Evolutionary conservation across 257 asterid species (phyloP), one percentile per base, ranked within the genome.

Genomic region (Buddleja alternifolia): DNA sequence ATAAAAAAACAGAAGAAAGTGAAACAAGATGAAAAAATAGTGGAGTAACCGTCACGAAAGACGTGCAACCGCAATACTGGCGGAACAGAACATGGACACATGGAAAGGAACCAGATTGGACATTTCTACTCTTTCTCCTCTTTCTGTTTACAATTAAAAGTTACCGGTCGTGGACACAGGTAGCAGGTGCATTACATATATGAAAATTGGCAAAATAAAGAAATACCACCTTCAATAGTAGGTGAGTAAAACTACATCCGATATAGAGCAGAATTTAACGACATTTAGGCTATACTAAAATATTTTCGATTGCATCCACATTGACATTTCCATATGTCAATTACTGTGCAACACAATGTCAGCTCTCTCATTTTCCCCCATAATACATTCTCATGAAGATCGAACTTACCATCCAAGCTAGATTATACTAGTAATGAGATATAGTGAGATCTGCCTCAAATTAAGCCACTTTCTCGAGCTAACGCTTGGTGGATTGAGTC

Each of bases 371-470:
- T 52, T 51, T 41, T 25, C 12, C 34, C 34, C 61, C 29, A 44
- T 44, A 23, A 15, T 56, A 48, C 50, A 48, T 58, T 36, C 60
- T 20, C 60, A 32, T 41, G 69, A 58, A 66, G 57, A 59, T 51
- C 45, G 12, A 57, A 47, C 12, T 14, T 45, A 46, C 4, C 4
- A 14, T 55, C 41, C 50, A 69, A 39, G 70, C 23, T 19, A 45
- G 55, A 34, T 32, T 51, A 45, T 51, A 37, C 40, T 17, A 17
- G 52, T 15, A 47, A 57, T 21, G 36, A 65, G 55, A 59, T 41
- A 16, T 23, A 29, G 34, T 29, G 34, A 29, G 34, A 29, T 5
- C 2, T 29, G 34, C 34, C 5, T 29, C 3, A 29, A 5, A 40
- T 20, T 9, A 21, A 61, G 14, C 40, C 48, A 42, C 40, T 14